These are phyloP conservation scores for Myriangium duriaei DNA, from an alignment of 2,329 filamentous ascomycete genomes.

Conservation along the genomic window DNA sequence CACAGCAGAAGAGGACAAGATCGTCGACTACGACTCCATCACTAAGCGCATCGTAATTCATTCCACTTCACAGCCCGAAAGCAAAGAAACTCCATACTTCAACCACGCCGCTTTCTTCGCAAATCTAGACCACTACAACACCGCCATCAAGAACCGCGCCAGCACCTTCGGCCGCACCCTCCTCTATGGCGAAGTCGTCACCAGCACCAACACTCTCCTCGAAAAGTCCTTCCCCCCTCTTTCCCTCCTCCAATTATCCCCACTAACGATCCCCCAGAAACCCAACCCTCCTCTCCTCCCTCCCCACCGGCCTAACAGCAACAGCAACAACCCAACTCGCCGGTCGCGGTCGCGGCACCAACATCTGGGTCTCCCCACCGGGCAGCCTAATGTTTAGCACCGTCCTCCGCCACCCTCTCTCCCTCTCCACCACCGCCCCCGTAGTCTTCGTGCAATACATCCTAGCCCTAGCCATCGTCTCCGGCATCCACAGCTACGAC, in stretches of 20 bases:
- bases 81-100: slow-evolving; percentile 70
- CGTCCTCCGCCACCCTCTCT: slow-evolving; percentile 69
- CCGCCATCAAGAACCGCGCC: slow-evolving; percentile 35
- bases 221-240: slow-evolving; percentile 55
- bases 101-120: slow-evolving; percentile 70
- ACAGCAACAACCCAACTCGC: slow-evolving; percentile 81
- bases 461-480: slow-evolving; percentile 72
- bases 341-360: slow-evolving; percentile 75
- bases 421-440: slow-evolving; percentile 58
- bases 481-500: slow-evolving; percentile 71
- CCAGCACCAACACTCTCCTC: slow-evolving; percentile 83
- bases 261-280: slow-evolving; percentile 44
- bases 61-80: slow-evolving; percentile 51
- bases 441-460: slow-evolving; percentile 93
- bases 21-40: slow-evolving; percentile 61
- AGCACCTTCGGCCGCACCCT: slow-evolving; percentile 61
- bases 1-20: slow-evolving; percentile 24
- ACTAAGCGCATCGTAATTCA: slow-evolving; percentile 66
- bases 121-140: slow-evolving; percentile 55
- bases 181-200: slow-evolving; percentile 83
- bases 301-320: slow-evolving; percentile 78
- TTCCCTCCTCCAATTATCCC: neutral
- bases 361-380: slow-evolving; percentile 87
- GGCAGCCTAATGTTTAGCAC: slow-evolving; percentile 81
- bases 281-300: slow-evolving; percentile 56